Evolutionary conservation across 768 basidiomycete genomes (phyloP).

Genomic region (Coprinopsis strossmayeri): DNA sequence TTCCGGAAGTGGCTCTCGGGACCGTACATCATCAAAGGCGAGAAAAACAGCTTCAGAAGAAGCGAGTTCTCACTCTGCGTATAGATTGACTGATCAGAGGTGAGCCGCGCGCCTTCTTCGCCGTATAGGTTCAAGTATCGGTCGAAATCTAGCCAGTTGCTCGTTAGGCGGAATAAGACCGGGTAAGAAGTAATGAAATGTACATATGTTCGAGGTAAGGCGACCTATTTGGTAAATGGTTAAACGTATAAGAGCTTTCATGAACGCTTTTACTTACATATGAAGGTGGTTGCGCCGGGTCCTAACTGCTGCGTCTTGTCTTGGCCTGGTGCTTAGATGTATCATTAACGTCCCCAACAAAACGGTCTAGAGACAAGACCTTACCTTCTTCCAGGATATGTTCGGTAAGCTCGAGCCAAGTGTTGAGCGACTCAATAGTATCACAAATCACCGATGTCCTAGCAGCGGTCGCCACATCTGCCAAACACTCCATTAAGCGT

Average conservation of each 20-base stretch:
- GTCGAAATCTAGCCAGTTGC: not conserved
- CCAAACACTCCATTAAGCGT: not conserved
- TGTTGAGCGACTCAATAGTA: not conserved
- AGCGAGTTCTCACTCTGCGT: not conserved
- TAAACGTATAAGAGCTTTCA: not conserved
- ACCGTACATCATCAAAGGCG: conserved; percentile 1
- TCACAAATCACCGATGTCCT: not conserved
- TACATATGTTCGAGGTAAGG: not conserved
- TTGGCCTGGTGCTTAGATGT: not conserved
- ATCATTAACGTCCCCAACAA: not conserved
- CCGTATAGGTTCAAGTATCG: conserved; percentile 8
- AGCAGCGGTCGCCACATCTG: not conserved
- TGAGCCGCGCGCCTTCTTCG: conserved; percentile 1
- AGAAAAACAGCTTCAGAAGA: not conserved
- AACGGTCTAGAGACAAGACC: not conserved
- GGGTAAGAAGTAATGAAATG: not conserved
- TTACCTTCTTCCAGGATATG: not conserved
- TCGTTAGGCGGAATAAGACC: not conserved
- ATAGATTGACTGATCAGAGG: conserved; percentile 4
- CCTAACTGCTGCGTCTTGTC: too few species aligned
- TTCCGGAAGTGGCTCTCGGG: not conserved
- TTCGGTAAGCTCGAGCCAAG: not conserved
- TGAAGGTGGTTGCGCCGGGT: not conserved
- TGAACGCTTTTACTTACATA: not conserved
- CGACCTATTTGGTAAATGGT: not conserved